Evolutionary conservation across 495 filamentous ascomycete species (phyloP), one percentile per base, ranked within the genome.

Genomic region (Evernia prunastri): DNA sequence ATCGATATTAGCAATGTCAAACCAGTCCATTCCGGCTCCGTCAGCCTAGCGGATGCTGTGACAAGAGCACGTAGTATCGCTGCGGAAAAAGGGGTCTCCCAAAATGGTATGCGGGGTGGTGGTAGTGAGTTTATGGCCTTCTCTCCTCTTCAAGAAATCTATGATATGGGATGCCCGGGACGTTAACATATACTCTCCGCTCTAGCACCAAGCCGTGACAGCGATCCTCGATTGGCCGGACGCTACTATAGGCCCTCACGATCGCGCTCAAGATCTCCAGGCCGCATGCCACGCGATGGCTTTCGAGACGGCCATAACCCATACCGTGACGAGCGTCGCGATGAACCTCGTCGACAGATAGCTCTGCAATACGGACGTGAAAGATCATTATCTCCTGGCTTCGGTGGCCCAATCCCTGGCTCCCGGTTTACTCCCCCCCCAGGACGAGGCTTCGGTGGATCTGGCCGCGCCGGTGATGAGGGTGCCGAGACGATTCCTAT

Each of bases 1-100:
- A 78, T 91, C 59, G 90, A 94, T 69, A 72, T 94, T 42, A 89
- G 85, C 73, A 79, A 82, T 13, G 89, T 92, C 69, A 87, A 86
- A 68, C 89, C 89, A 15, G 80, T 84, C 40, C 87, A 80, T 66
- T 87, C 87, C 3, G 90, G 90, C 54, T 86, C 85, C 15, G 85
- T 92, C 29, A 89, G 83, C 63, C 77, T 92, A 45, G 79, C 82
- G 39, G 89, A 91, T 70, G 87, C 89, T 11, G 81, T 92, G 62
- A 86, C 87, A 6, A 86, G 86, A 67, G 89, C 87, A 6, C 86
- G 85, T 65, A 84, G 84, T 15, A 85, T 84, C 71, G 87, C 89
- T 27, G 82, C 85, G 31, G 85, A 92, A 68, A 85, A 86, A 69
- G 88, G 89, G 53, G 73, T 89, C 18, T 65, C 70, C 3, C 76